phyloP scores from a whole-genome alignment of 768 basidiomycete species.

The Calocybe indica region DNA sequence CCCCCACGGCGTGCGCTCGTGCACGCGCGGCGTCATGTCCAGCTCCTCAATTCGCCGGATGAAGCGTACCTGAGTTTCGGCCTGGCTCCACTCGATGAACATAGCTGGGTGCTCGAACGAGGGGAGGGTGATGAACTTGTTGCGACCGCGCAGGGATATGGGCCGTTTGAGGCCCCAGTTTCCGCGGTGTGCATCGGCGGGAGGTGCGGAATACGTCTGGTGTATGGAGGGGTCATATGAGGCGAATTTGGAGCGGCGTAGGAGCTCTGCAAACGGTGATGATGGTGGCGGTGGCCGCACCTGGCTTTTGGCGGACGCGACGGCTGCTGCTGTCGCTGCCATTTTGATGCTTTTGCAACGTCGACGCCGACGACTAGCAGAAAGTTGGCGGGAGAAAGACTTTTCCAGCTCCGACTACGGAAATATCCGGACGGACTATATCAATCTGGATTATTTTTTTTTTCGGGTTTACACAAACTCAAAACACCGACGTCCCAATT shows the following conservation, averaged over 20 bases:
- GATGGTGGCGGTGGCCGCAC: constrained; percentile 26
- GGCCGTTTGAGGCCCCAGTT: constrained; percentile 87
- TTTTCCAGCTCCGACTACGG: not conserved
- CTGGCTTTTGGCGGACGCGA: constrained; percentile 8
- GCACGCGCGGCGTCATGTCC: constrained; percentile 34
- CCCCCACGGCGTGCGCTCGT: constrained; percentile 27
- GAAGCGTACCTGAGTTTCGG: constrained; percentile 60
- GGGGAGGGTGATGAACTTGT: constrained; percentile 59
- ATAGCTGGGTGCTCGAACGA: constrained; percentile 68
- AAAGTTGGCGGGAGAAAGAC: too few species aligned
- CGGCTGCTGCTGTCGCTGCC: constrained; percentile 16
- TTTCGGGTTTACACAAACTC: constrained; percentile 9
- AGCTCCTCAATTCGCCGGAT: constrained; percentile 59
- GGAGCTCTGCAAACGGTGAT: constrained; percentile 70
- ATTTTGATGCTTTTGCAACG: constrained; percentile 6
- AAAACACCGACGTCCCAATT: constrained; percentile 75
- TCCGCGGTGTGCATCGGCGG: constrained; percentile 67
- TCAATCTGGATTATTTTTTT: constrained; percentile 6
- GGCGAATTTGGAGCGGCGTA: constrained; percentile 80
- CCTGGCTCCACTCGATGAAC: constrained; percentile 74
- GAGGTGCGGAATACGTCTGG: constrained; percentile 70
- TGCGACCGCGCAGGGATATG: constrained; percentile 57
- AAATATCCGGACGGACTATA: constrained; percentile 4
- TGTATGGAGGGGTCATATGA: constrained; percentile 70
- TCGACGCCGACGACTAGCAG: too few species aligned